These are phyloP conservation scores for Bipolaris cookei DNA, from an alignment of 2,329 filamentous ascomycete species.

Conservation along the genomic window DNA sequence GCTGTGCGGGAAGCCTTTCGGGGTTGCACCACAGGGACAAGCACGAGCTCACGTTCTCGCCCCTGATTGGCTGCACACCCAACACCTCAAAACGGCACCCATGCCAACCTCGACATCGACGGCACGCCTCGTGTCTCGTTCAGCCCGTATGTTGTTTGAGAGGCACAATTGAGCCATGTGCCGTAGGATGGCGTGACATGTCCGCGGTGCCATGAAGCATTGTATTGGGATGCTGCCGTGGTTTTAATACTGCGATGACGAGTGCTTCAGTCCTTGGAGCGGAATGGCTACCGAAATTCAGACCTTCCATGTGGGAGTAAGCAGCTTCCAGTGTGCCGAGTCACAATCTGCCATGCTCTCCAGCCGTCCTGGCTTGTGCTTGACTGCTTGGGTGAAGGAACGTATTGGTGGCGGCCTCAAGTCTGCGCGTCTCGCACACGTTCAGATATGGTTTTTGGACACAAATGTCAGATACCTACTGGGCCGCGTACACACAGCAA, in stretches of 20 bases:
- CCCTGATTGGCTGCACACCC: slow-evolving; percentile 18
- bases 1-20: slow-evolving; percentile 21
- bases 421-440: not conserved
- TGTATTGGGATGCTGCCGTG: slow-evolving; percentile 19
- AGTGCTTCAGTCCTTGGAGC: not conserved
- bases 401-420: slow-evolving; percentile 7
- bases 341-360: not conserved
- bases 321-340: slow-evolving; percentile 1
- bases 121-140: slow-evolving; percentile 18
- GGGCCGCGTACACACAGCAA: not conserved
- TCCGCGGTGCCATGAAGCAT: slow-evolving; percentile 19
- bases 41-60: slow-evolving; percentile 27
- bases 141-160: slow-evolving; percentile 7
- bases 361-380: slow-evolving; percentile 2
- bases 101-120: slow-evolving; percentile 11
- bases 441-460: not conserved
- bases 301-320: slow-evolving; percentile 11
- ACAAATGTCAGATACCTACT: not conserved
- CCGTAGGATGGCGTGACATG: slow-evolving; percentile 5
- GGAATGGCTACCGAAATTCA: slow-evolving; percentile 3
- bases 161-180: slow-evolving; percentile 10
- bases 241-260: slow-evolving; percentile 11
- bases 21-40: slow-evolving; percentile 21
- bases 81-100: slow-evolving; percentile 14
- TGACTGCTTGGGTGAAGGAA: not conserved